phyloP scores from a whole-genome alignment of 225 moss, liverwort and hornwort genomes.

The Thuidium tamariscinum region DNA sequence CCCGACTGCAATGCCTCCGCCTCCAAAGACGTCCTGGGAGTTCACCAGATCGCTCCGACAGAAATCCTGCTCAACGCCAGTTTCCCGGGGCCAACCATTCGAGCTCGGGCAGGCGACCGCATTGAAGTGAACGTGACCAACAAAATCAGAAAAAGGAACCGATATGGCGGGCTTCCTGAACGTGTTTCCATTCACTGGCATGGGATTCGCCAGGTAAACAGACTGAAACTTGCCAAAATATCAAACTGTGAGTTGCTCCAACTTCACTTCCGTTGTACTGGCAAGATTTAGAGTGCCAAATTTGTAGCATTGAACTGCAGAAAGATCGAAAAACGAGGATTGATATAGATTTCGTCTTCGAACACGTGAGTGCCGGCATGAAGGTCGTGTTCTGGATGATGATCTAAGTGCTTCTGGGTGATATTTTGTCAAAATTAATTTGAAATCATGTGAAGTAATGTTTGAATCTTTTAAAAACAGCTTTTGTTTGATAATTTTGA shows the following conservation, averaged over 20 bases:
- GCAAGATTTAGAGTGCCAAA: too few relatives aligned
- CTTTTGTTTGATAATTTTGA: background rate
- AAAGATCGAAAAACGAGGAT: background rate
- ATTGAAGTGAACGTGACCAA: background rate
- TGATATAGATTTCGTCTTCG: background rate
- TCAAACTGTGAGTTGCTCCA: background rate
- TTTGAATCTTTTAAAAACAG: background rate
- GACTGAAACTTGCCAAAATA: too few relatives aligned
- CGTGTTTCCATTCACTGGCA: constrained; percentile 7
- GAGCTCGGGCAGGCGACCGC: background rate
- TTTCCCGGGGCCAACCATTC: constrained; percentile 2
- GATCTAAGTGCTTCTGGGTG: background rate
- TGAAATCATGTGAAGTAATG: background rate
- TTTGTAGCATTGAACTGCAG: background rate
- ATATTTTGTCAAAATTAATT: background rate
- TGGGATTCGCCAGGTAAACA: constrained; percentile 1
- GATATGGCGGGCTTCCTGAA: background rate
- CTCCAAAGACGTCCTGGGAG: background rate
- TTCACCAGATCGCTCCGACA: background rate
- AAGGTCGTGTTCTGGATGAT: background rate
- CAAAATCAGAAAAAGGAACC: background rate
- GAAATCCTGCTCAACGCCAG: background rate
- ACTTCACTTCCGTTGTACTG: background rate
- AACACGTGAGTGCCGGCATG: background rate
- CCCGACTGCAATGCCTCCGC: background rate